These are phyloP conservation scores for Entomophthora muscae DNA, from an alignment of 371 early-diverging fungal genomes.

Conservation along the genomic window DNA sequence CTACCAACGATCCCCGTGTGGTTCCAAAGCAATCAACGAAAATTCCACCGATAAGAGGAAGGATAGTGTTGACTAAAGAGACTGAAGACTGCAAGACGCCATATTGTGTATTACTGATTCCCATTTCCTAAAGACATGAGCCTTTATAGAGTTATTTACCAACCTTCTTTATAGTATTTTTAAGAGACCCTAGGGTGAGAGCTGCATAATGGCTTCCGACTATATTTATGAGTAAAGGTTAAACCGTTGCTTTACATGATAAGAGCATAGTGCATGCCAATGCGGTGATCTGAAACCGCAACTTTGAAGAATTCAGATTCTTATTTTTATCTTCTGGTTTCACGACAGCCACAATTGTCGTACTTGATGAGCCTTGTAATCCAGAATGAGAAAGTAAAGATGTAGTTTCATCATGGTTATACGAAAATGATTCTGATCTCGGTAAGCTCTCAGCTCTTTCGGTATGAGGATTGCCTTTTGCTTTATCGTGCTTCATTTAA, in stretches of 20 bases:
- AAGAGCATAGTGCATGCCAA: not conserved
- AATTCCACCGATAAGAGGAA: conserved; percentile 24
- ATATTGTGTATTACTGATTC: conserved; percentile 26
- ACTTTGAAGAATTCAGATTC: not conserved
- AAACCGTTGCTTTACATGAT: not conserved
- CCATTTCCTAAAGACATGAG: conserved; percentile 4
- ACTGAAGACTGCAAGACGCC: conserved; percentile 32
- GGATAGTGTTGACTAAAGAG: conserved; percentile 28
- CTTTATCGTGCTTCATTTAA: too few relatives aligned
- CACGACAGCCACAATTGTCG: not conserved
- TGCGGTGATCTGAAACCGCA: not conserved
- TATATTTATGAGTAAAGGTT: not conserved
- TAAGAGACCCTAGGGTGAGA: not conserved
- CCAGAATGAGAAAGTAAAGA: not conserved
- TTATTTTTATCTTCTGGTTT: not conserved
- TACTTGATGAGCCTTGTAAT: not conserved
- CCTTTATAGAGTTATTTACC: not conserved
- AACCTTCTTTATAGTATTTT: conserved; percentile 1
- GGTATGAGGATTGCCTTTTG: too few relatives aligned
- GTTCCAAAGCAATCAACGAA: conserved; percentile 13
- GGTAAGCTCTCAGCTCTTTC: too few relatives aligned
- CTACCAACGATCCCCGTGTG: conserved; percentile 6
- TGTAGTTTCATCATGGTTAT: not conserved
- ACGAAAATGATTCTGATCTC: too few relatives aligned
- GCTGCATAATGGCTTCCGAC: conserved; percentile 3